Base-by-base conservation (phyloP, 345 rosid genomes). In the Sonneratia alba region DNA sequence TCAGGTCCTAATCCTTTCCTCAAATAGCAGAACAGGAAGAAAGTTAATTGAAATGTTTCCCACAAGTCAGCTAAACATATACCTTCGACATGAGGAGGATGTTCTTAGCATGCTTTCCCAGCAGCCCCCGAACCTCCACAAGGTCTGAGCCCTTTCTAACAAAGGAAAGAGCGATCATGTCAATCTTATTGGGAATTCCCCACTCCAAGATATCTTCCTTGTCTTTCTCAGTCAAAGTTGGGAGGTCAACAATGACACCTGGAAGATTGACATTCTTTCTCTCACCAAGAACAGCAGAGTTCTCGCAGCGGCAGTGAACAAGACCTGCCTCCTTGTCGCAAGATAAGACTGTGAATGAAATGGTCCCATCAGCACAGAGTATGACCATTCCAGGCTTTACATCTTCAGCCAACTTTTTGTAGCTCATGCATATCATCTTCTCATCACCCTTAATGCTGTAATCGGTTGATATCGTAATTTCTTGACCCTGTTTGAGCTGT, bases 61-160 rank as follows among this genome's bases (percentile, higher is more conserved):
- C 22, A 12, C 7, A 16, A 53, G 6, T 53, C 22, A 21, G 59
- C 22, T 18, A 36, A 2, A 48, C 81, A 72, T 85, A 94, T 85
- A 94, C 98, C 98, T 94, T 94, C 14, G 98, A 94, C 98, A 94
- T 94, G 70, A 94, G 97, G 80, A 94, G 82, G 83, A 94, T 92
- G 78, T 68, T 85, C 82, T 90, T 91, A 0, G 97, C 86, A 70
- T 92, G 92, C 63, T 74, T 71, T 40, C 98, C 98, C 7, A 94
- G 88, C 71, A 94, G 70, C 77, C 89, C 90, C 62, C 98, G 77
- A 15, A 94, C 97, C 73, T 85, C 91, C 49, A 92, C 88, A 69
- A 94, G 89, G 74, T 94, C 98, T 1, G 95, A 91, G 38, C 98
- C 98, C 73, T 94, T 94, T 70, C 98, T 84, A 9, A 94, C 98